Percentiles rank a stretch among this genome's conserved stretches.
These are phyloP conservation scores for Hypericum perforatum DNA, from an alignment of 345 rosid species.

Conservation along the genomic window DNA sequence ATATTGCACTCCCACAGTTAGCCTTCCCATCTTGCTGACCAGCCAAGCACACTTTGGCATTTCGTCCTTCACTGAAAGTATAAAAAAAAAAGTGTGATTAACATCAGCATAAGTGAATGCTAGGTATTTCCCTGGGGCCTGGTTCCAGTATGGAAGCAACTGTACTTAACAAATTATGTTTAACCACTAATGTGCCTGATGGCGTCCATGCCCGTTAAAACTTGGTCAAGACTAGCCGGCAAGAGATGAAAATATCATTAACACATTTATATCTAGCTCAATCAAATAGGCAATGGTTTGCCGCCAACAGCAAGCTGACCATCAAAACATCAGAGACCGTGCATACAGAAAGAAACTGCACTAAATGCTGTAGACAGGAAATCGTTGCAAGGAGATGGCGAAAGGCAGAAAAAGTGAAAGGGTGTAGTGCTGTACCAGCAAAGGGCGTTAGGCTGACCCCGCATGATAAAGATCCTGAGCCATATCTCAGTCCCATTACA, in stretches of 20 bases:
- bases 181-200: too few relatives aligned
- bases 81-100: slow-evolving; percentile 5
- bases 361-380: too few relatives aligned
- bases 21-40: slow-evolving; percentile 77
- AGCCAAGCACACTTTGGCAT: slow-evolving; percentile 75
- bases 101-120: slow-evolving; percentile 1
- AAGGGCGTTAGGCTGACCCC: slow-evolving; percentile 65
- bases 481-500: slow-evolving; percentile 79
- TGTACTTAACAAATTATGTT: too few relatives aligned
- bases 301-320: too few relatives aligned
- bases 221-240: too few relatives aligned
- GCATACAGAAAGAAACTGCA: too few relatives aligned
- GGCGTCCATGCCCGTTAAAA: too few relatives aligned
- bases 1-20: slow-evolving; percentile 72
- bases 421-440: slow-evolving; percentile 26
- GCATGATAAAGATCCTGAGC: slow-evolving; percentile 53
- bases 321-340: too few relatives aligned
- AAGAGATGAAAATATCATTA: too few relatives aligned
- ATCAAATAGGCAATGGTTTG: too few relatives aligned
- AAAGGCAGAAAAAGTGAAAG: background rate
- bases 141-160: too few relatives aligned
- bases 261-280: too few relatives aligned
- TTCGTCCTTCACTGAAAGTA: slow-evolving; percentile 36
- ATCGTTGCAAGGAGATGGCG: background rate
- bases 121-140: background rate